phyloP scores from a whole-genome alignment of 108 stramenopile species.

The Stephanodiscus triporus region DNA sequence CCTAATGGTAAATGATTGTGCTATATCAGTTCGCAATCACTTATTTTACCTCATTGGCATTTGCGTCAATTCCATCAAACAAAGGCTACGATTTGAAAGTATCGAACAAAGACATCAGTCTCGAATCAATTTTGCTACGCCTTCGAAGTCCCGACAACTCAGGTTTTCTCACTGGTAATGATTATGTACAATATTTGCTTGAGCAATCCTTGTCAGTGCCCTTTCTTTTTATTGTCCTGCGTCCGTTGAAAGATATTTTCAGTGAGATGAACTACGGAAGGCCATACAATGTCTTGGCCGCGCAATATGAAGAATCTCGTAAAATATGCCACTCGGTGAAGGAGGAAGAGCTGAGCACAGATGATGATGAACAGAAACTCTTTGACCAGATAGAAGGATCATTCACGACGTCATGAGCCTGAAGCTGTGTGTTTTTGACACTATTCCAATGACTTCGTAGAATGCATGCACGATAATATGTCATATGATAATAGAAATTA shows the following conservation, averaged over 20 bases:
- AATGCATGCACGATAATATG: neutral
- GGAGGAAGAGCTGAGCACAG: neutral
- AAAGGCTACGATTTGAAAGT: constrained; percentile 12
- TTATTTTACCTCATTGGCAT: too few species aligned
- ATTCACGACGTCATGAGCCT: neutral
- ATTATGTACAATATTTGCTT: neutral
- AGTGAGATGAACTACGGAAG: neutral
- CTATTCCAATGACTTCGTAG: neutral
- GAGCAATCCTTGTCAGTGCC: neutral
- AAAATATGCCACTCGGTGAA: too few species aligned
- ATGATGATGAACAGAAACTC: neutral
- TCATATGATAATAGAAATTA: too few species aligned
- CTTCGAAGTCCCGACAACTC: neutral
- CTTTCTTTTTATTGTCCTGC: neutral
- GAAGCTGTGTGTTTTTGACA: too few species aligned
- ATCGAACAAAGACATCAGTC: neutral
- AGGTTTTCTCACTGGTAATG: neutral
- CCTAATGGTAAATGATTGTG: neutral
- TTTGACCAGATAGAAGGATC: constrained; percentile 6
- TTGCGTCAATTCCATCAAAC: neutral
- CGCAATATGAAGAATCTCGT: neutral
- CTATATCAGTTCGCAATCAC: too few species aligned
- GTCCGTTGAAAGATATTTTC: constrained; percentile 9
- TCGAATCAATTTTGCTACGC: neutral
- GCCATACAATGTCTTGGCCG: neutral